These are phyloP conservation scores for Sarocladium oryzae DNA, from an alignment of 2,329 filamentous ascomycete genomes.

Conservation along the genomic window DNA sequence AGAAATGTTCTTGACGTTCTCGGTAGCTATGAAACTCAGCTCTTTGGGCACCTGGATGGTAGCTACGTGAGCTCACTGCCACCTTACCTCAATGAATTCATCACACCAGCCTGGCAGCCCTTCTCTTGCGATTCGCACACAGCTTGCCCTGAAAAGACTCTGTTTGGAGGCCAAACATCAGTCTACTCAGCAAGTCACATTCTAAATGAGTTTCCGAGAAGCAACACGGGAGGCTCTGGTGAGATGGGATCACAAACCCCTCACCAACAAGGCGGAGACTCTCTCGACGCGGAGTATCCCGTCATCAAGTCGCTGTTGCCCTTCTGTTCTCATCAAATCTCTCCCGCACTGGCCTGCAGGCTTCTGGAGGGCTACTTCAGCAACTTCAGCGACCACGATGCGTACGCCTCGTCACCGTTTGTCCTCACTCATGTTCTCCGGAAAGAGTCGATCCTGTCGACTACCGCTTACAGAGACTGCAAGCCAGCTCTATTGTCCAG, in stretches of 20 bases:
- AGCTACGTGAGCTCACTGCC: not conserved
- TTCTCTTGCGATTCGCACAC: not conserved
- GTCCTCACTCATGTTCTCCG: not conserved
- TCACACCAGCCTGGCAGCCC: conserved; percentile 1
- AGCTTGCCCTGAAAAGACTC: not conserved
- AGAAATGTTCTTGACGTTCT: not conserved
- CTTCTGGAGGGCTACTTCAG: conserved; percentile 5
- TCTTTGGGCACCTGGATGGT: conserved; percentile 1
- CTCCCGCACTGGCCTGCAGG: not conserved
- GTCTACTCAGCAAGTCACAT: not conserved
- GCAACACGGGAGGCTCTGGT: not conserved
- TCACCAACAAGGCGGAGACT: not conserved
- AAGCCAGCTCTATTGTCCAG: not conserved
- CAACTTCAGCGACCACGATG: conserved; percentile 5
- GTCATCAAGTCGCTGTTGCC: not conserved
- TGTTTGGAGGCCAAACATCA: not conserved
- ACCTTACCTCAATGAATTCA: not conserved
- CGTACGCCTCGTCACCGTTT: conserved; percentile 1
- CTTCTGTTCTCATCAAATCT: conserved; percentile 1
- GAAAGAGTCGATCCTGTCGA: not conserved
- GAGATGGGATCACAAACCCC: not conserved
- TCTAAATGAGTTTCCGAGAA: not conserved
- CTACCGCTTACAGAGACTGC: not conserved
- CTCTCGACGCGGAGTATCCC: not conserved
- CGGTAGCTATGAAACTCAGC: not conserved